These are phyloP conservation scores for Cystobasidium sp. DNA, from an alignment of 1,284 basidiomycete genomes.

Conservation along the genomic window DNA sequence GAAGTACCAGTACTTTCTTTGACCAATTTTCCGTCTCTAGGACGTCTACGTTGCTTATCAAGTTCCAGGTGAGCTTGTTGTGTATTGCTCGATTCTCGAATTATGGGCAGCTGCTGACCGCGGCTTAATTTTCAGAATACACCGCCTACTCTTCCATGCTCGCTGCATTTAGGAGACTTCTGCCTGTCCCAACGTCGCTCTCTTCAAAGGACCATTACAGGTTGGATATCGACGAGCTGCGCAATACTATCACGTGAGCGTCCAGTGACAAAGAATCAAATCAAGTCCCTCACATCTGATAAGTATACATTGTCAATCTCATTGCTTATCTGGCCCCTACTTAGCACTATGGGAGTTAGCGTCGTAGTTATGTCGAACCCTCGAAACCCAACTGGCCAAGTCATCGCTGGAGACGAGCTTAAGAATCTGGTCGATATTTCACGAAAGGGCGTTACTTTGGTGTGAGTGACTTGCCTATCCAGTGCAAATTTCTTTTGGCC, in stretches of 20 bases:
- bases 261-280: too few relatives aligned
- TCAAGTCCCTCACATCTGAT: background rate
- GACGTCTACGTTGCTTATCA: conserved; percentile 60
- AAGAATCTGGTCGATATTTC: conserved; percentile 75
- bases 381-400: conserved; percentile 87
- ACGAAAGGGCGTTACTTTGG: conserved; percentile 71
- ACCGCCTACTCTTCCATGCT: conserved; percentile 72
- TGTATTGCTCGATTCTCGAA: background rate
- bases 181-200: conserved; percentile 78
- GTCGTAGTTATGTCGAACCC: conserved; percentile 89
- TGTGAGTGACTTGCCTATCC: conserved; percentile 55
- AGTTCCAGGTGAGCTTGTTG: conserved; percentile 35
- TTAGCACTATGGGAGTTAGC: conserved; percentile 71
- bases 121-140: conserved; percentile 70
- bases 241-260: conserved; percentile 51
- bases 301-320: conserved; percentile 17
- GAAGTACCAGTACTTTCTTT: conserved; percentile 57
- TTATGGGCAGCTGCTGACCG: conserved; percentile 33
- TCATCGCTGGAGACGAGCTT: conserved; percentile 73
- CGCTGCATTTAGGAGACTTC: conserved; percentile 81
- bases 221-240: conserved; percentile 68
- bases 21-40: conserved; percentile 13
- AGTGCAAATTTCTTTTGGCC: background rate
- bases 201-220: conserved; percentile 65
- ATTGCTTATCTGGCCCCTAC: background rate